Base-by-base conservation (phyloP, 78 protist species). In the Dictyostelium intermedium region DNA sequence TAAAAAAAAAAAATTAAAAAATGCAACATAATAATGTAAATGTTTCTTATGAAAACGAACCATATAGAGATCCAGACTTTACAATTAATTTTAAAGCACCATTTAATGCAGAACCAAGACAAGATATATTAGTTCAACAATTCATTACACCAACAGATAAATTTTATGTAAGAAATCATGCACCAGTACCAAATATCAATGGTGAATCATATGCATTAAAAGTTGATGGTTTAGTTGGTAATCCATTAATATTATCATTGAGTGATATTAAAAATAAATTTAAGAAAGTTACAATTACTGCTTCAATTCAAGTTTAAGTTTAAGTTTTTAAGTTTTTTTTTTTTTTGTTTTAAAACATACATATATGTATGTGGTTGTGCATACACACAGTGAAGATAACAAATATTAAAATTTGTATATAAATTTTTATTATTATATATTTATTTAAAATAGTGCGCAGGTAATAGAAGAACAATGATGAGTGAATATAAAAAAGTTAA, bases 151-250 rank as follows among this genome's bases (percentile, higher is more conserved):
- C 98, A 25, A 92, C 82, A 47, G 96, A 89, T 23, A 85, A 93
- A 34, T 97, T 87, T 56, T 98, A 83, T 85, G 97, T 97, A 9
- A 92, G 99, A 30, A 83, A 92, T 60, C 99, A 98, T 91, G 92
- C 87, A 39, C 98, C 98, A 1, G 98, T 98, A 13, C 99, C 99
- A 0, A 81, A 25, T 83, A 16, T 96, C 82, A 30, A 87, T 16
- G 84, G 5, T 27, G 9, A 45, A 25, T 20, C 82, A 13, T 97
- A 82, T 92, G 23, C 20, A 10, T 87, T 96, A 50, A 34, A 95
- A 4, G 77, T 96, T 16, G 89, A 79, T 50, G 98, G 80, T 43
- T 60, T 45, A 10, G 96, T 83, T 14, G 96, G 83, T n/a, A 82
- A 25, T 30, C 50, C 69, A 45, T 14, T 60, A 27, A 37, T 39